A percentile compares a stretch with the other conserved stretches of the same genome.
These are phyloP conservation scores for Venturia oleaginea DNA, from an alignment of 2,329 filamentous ascomycete genomes.

Conservation along the genomic window DNA sequence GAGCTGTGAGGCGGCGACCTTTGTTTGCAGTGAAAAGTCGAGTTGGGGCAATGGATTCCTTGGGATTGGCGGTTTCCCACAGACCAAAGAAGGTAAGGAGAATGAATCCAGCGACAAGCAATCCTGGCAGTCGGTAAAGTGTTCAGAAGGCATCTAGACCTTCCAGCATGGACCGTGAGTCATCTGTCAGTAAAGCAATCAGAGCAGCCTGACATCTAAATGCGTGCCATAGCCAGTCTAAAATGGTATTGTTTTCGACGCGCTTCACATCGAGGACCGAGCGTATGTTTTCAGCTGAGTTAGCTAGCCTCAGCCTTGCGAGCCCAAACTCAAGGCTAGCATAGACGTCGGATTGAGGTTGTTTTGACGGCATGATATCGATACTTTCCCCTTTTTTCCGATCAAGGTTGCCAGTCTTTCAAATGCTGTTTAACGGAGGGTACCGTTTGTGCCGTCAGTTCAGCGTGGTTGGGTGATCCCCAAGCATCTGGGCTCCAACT, in stretches of 20 bases:
- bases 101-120: conserved; percentile 25
- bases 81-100: conserved; percentile 23
- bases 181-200: neutral
- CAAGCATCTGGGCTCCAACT: too few species aligned
- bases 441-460: too few species aligned
- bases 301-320: neutral
- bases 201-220: neutral
- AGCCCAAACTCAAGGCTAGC: too few species aligned
- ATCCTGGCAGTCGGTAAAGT: neutral
- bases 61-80: conserved; percentile 24
- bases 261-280: neutral
- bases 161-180: neutral
- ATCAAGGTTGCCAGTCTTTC: too few species aligned
- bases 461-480: too few species aligned
- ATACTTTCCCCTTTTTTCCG: too few species aligned
- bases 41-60: conserved; percentile 33
- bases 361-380: too few species aligned
- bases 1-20: conserved; percentile 40
- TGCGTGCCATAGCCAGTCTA: neutral
- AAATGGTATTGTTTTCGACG: neutral
- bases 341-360: too few species aligned
- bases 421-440: too few species aligned
- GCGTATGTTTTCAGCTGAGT: neutral
- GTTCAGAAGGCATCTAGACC: neutral
- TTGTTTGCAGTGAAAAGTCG: conserved; percentile 36